Evolutionary conservation across 371 early-diverging fungal species (phyloP), one percentile per base, ranked within the genome.

Genomic region (Chytridium lagenaria): DNA sequence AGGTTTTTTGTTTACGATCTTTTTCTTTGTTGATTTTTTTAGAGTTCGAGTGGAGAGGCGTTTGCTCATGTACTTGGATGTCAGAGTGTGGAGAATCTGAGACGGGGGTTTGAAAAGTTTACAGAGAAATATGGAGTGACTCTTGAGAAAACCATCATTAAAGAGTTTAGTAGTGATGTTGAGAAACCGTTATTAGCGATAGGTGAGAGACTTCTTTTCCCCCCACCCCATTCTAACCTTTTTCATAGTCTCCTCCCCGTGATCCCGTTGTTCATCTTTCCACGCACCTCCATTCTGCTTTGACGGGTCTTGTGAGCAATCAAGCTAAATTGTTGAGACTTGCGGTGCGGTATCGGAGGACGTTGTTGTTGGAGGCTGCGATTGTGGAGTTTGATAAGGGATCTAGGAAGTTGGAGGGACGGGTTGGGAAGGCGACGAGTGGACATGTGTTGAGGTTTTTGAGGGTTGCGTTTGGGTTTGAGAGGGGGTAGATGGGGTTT

Each of bases 231-330:
- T n/a, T 5, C 55, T 52, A 52, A 52, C 55, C 5, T n/a, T 52
- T 23, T 7, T 12, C 7, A 7, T 5, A 52, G 61, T 61, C 36
- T 61, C 61, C 19, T 3, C 61, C 34, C 5, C 30, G 61, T 7
- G 61, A 61, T 34, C 61, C 61, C 34, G 61, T 61, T 12, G 37
- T 12, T 30, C 61, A 61, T 23, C 61, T 61, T 37, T 30, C 61
- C 7, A 12, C 31, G 12, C 61, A 61, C 12, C 23, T 61, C 36
- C 37, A 31, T 7, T 34, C 36, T 30, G 61, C 61, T 16, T 26
- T 61, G 31, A 3, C 61, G 31, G 61, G 61, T 36, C 30, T 61
- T 26, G 61, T 61, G 30, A 34, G 15, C 15, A 61, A 61, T 26
- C 61, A 61, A 36, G 61, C 61, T 2, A 61, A 61, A 26, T 26